These are phyloP conservation scores for Trichocladium uniseriatum DNA, from an alignment of 495 filamentous ascomycete genomes.

Conservation along the genomic window DNA sequence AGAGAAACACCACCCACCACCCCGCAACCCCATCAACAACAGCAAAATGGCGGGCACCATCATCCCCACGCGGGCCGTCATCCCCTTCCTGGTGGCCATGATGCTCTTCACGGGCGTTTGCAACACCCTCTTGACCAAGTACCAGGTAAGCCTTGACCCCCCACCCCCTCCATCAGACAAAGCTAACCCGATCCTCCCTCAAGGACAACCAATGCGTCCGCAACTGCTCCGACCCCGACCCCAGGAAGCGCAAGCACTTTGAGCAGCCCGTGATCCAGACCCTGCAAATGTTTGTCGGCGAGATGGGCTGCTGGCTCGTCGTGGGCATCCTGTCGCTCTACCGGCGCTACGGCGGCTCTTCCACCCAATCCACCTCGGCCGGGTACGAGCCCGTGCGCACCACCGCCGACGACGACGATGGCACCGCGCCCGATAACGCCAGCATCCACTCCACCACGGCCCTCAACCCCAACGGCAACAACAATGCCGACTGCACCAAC, in stretches of 20 bases:
- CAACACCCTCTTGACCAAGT: slow-evolving; percentile 95
- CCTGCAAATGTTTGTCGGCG: slow-evolving; percentile 87
- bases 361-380: slow-evolving; percentile 14
- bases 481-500: background rate
- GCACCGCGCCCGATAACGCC: slow-evolving; percentile 31
- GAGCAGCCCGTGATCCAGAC: slow-evolving; percentile 97
- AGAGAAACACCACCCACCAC: background rate
- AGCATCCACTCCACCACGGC: slow-evolving; percentile 38
- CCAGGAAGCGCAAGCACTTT: slow-evolving; percentile 58
- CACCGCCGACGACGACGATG: slow-evolving; percentile 25
- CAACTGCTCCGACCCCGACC: slow-evolving; percentile 71
- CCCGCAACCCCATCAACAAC: background rate
- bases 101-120: slow-evolving; percentile 86
- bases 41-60: slow-evolving; percentile 30
- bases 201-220: slow-evolving; percentile 95
- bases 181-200: background rate
- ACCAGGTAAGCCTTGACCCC: slow-evolving; percentile 52
- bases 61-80: slow-evolving; percentile 43
- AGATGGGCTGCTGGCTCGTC: slow-evolving; percentile 87
- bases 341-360: slow-evolving; percentile 42
- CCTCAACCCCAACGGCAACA: slow-evolving; percentile 31
- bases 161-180: background rate
- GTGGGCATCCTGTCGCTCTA: slow-evolving; percentile 58
- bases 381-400: slow-evolving; percentile 54
- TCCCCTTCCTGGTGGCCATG: slow-evolving; percentile 82